Base-by-base conservation (phyloP, 495 filamentous ascomycete genomes). In the Neurospora intermedia region DNA sequence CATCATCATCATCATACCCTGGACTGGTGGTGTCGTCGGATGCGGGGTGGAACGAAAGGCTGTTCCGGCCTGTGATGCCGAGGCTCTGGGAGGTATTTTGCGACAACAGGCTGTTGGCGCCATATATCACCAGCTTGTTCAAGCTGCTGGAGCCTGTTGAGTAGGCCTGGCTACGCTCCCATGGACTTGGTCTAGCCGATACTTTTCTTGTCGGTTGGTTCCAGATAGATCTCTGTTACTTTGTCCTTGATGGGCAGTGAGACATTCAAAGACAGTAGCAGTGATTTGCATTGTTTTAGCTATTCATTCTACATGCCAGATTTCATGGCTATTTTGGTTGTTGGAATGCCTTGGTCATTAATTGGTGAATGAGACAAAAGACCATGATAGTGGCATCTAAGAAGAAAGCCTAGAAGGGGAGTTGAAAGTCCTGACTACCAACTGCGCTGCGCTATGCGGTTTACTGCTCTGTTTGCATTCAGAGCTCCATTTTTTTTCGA, bases 11-110 rank as follows among this genome's bases (percentile, higher is more conserved):
- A 31, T 27, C 13, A 18, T 66, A 16, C 1, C 54, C 54, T 66
- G 54, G 27, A 38, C 3, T 35, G 54, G 23, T 72, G 77, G 81
- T 20, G 48, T 31, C 27, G 73, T 45, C n/a, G 16, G 74, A 71
- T 11, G 82, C 79, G 11, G 81, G 83, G 2, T 86, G 83, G 81
- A 85, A 84, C 54, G 86, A 88, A 77, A 77, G 76, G 69, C 75
- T 88, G 66, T 89, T 89, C 78, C 80, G 85, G 73, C 83, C 84
- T 2, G 82, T 87, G 54, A 79, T 85, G 80, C 76, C 78, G 23
- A 78, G 83, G 38, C 75, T 89, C 41, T 86, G 80, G 74, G 86
- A 88, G 78, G 82, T 89, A 7, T 84, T 88, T 77, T 84, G 83
- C 8, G 85, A 88, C 78, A 89, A 89, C 70, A 81, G 79, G 73